Conservation (phyloP, 2,329 filamentous ascomycete species). For the Trichoderma citrinoviride region DNA sequence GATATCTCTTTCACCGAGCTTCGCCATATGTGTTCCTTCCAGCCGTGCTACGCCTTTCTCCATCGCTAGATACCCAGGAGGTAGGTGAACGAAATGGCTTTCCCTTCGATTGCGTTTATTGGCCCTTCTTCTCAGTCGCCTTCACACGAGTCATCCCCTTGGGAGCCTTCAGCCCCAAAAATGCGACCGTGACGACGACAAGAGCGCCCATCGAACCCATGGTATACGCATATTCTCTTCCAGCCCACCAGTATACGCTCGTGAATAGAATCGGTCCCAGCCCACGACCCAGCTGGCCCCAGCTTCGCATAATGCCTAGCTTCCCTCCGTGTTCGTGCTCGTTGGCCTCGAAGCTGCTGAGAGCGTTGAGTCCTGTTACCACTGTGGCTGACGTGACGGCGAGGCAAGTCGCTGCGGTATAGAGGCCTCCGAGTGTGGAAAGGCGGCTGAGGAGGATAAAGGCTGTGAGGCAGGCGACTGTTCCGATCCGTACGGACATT, state of each 20-base stretch:
- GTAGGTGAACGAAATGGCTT: not conserved
- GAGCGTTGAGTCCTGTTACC: constrained; percentile 86
- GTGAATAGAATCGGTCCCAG: constrained; percentile 89
- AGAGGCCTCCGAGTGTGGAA: constrained; percentile 66
- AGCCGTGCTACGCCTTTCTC: not conserved
- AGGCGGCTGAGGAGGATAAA: constrained; percentile 77
- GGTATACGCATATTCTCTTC: constrained; percentile 78
- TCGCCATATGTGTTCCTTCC: not conserved
- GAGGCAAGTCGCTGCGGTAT: constrained; percentile 76
- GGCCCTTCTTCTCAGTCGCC: constrained; percentile 26
- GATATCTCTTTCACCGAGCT: not conserved
- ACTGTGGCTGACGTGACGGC: constrained; percentile 92
- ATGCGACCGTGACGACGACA: constrained; percentile 67
- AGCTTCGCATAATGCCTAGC: constrained; percentile 74
- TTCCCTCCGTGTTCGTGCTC: constrained; percentile 81
- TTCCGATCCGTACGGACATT: constrained; percentile 73
- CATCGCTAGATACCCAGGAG: not conserved
- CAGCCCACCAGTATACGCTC: constrained; percentile 97
- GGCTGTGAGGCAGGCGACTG: constrained; percentile 71
- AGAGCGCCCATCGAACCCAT: constrained; percentile 79
- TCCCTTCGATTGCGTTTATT: constrained; percentile 16
- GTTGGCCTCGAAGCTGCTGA: constrained; percentile 85
- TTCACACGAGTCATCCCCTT: constrained; percentile 26
- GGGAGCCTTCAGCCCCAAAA: constrained; percentile 69
- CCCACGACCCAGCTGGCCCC: constrained; percentile 84